Evolutionary conservation across 2,329 filamentous ascomycete genomes (phyloP), one percentile per base, ranked within the genome.

Genomic region (Colletotrichum cereale): DNA sequence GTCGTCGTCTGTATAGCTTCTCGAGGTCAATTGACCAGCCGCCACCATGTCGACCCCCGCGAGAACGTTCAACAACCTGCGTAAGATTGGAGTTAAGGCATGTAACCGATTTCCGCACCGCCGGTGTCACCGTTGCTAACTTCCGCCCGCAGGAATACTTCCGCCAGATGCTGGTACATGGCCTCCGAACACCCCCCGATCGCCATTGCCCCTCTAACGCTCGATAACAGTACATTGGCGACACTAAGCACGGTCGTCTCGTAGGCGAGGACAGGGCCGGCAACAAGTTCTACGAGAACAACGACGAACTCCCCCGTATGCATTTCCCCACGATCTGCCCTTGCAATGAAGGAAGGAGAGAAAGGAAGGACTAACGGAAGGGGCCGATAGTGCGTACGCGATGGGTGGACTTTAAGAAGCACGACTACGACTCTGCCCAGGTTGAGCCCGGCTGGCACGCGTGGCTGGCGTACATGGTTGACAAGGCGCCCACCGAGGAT

Each of bases 271-370:
- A 99, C 86, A 90, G 91, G 82, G 97, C 91, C 81, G 97, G 96
- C 83, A 99, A 99, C 90, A 98, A 97, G 86, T 99, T 89, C 88
- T 99, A 90, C 82, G 96, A 99, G 88, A 98, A 99, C 87, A 84
- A 90, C 79, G 95, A 98, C 81, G 96, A 99, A 83, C 88, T 99
- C 72, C 96, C 96, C 70, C 87, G 94, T 97, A 87, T 81, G 92
- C 75, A 40, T 31, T n/a, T 24, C 38, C 62, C 42, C 12, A 16
- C 52, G 29, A 16, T 29, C 78, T n/a, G 53, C 48, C 47, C 34
- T 31, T 26, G n/a, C 44, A 29, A 48, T 6, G 26, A 26, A 47
- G 3, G 24, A 38, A 11, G 58, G 62, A 64, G 62, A 64, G n/a
- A 24, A 29, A 21, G 75, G 34, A 76, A 56, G 48, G 40, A 65